phyloP scores from a whole-genome alignment of 495 filamentous ascomycete species.

The Podospora anserina region DNA sequence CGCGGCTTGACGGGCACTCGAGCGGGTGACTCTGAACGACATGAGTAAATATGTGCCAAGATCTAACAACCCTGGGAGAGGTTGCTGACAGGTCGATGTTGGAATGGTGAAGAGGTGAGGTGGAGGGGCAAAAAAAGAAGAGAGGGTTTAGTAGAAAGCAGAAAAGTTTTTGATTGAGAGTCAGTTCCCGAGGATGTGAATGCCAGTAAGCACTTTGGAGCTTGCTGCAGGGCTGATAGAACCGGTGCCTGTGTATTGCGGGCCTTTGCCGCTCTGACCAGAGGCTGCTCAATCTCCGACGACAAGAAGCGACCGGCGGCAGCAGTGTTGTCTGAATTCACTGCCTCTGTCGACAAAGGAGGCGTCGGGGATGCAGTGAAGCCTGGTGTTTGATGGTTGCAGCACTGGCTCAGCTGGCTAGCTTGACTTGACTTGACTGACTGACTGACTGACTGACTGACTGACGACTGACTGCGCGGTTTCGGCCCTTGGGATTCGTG shows the following conservation, averaged over 20 bases:
- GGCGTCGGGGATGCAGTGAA: not conserved
- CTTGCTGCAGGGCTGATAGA: not conserved
- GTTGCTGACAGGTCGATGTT: slow-evolving; percentile 10
- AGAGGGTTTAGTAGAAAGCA: not conserved
- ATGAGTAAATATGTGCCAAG: slow-evolving; percentile 57
- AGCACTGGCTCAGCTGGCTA: not conserved
- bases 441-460: not conserved
- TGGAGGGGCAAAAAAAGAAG: slow-evolving; percentile 5
- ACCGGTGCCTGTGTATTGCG: not conserved
- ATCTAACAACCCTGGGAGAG: slow-evolving; percentile 21
- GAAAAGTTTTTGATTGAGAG: slow-evolving; percentile 3
- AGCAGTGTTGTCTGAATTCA: not conserved
- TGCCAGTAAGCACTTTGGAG: not conserved
- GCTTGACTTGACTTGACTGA: not conserved
- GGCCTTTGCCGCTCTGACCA: not conserved
- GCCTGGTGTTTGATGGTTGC: not conserved
- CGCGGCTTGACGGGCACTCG: slow-evolving; percentile 72
- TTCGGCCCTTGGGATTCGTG: not conserved
- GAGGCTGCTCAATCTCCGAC: not conserved
- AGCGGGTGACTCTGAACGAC: slow-evolving; percentile 80
- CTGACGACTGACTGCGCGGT: not conserved
- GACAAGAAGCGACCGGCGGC: not conserved
- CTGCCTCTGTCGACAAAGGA: not conserved
- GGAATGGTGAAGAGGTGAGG: slow-evolving; percentile 1
- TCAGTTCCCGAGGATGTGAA: not conserved